These are phyloP conservation scores for Trichoderma cornu-damae DNA, from an alignment of 2,329 filamentous ascomycete genomes.

Conservation along the genomic window DNA sequence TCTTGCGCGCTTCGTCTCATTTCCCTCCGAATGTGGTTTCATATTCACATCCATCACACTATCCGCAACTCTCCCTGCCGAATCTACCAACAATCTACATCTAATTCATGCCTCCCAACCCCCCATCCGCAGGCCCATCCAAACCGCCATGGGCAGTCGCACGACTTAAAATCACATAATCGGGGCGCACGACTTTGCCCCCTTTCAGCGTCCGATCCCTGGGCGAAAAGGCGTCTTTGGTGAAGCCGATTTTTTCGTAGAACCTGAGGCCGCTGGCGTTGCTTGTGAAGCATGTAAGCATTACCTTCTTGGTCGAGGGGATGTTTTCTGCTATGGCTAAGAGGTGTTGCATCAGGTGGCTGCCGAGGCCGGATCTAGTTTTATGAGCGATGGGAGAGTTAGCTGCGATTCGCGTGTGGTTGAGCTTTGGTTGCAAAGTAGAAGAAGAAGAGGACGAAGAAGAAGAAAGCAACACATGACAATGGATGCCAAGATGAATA, in stretches of 20 bases:
- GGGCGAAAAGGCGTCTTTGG: constrained; percentile 52
- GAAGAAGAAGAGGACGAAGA: neutral
- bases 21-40: too few species aligned
- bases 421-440: neutral
- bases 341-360: constrained; percentile 52
- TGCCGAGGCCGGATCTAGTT: constrained; percentile 60
- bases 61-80: too few species aligned
- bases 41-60: too few species aligned
- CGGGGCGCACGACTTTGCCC: constrained; percentile 49
- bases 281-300: constrained; percentile 66
- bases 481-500: too few species aligned
- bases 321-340: constrained; percentile 50
- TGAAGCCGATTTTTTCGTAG: constrained; percentile 57
- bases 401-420: neutral
- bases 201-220: constrained; percentile 47
- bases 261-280: constrained; percentile 56
- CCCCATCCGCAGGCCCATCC: neutral
- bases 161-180: constrained; percentile 59
- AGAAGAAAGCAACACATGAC: neutral
- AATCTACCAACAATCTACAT: too few species aligned
- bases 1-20: too few species aligned
- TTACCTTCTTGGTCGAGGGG: constrained; percentile 56
- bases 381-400: neutral
- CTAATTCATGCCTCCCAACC: neutral
- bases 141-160: constrained; percentile 29